Conservation (phyloP, 2,329 filamentous ascomycete genomes). For the Teratosphaeria pseudoeucalypti region DNA sequence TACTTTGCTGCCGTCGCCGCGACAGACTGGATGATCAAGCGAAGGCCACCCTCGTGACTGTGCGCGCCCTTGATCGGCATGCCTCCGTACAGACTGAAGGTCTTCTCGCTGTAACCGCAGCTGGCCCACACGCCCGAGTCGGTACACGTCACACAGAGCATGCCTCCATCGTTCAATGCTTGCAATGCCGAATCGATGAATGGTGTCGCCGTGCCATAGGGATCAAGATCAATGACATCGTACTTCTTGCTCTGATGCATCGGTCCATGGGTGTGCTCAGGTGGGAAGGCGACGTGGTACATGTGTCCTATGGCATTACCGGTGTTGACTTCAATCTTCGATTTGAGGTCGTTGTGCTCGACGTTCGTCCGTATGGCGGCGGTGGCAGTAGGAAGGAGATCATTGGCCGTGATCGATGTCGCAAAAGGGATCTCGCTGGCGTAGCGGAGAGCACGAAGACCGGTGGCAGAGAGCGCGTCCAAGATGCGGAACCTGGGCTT, state of each 20-base stretch:
- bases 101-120: conserved; percentile 87
- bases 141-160: conserved; percentile 92
- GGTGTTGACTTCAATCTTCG: conserved; percentile 61
- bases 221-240: conserved; percentile 92
- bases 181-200: conserved; percentile 90
- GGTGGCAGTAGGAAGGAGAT: conserved; percentile 51
- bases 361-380: conserved; percentile 72
- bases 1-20: conserved; percentile 74
- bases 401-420: conserved; percentile 57
- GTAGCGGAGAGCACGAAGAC: conserved; percentile 82
- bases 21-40: conserved; percentile 74
- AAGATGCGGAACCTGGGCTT: conserved; percentile 64
- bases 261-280: conserved; percentile 23
- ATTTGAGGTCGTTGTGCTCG: conserved; percentile 64
- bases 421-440: conserved; percentile 67
- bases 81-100: conserved; percentile 87
- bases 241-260: conserved; percentile 46
- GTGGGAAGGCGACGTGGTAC: conserved; percentile 49
- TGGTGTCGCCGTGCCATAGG: conserved; percentile 84
- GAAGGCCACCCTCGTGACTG: conserved; percentile 81
- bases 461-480: conserved; percentile 88
- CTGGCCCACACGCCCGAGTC: conserved; percentile 94
- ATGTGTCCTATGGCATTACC: conserved; percentile 86
- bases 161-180: conserved; percentile 73
- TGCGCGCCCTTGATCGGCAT: conserved; percentile 73